Percentiles rank a stretch among this genome's conserved stretches.
Conservation (phyloP, 2,329 filamentous ascomycete species). For the Thielaviopsis ethacetica region DNA sequence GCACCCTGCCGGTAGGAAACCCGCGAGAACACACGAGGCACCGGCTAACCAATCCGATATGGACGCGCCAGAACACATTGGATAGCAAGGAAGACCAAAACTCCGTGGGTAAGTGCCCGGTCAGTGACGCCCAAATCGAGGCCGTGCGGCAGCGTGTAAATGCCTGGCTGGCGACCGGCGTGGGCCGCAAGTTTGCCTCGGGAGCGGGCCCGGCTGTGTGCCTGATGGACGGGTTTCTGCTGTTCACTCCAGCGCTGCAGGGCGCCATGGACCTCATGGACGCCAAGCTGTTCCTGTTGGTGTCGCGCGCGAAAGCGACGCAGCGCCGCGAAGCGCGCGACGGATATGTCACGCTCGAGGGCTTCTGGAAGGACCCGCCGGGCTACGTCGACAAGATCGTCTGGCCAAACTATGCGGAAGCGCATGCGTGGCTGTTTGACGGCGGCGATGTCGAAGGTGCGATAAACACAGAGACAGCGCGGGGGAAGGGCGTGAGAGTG, state of each 20-base stretch:
- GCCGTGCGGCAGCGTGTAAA: conserved; percentile 30
- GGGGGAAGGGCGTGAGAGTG: conserved; percentile 29
- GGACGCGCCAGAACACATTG: conserved; percentile 17
- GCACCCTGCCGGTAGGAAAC: conserved; percentile 41
- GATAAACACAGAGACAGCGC: conserved; percentile 30
- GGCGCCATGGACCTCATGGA: conserved; percentile 48
- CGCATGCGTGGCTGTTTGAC: conserved; percentile 69
- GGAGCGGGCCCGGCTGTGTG: conserved; percentile 34
- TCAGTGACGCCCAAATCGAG: conserved; percentile 30
- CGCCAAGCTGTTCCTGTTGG: conserved; percentile 61
- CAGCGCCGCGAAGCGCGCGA: conserved; percentile 48
- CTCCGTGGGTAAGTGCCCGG: conserved; percentile 37
- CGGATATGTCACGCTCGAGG: conserved; percentile 69
- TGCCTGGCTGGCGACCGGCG: conserved; percentile 29
- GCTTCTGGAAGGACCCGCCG: conserved; percentile 89
- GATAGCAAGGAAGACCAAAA: conserved; percentile 41
- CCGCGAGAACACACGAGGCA: background rate
- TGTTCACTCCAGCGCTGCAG: conserved; percentile 46
- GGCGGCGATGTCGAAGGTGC: conserved; percentile 47
- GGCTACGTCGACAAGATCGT: conserved; percentile 90
- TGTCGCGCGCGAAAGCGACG: conserved; percentile 47
- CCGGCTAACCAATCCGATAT: background rate
- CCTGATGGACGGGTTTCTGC: conserved; percentile 75
- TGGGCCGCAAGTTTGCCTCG: conserved; percentile 23
- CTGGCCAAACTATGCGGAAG: conserved; percentile 81